Evolutionary conservation across 2,329 filamentous ascomycete genomes (phyloP).

Genomic region (Penicillium crustosum): DNA sequence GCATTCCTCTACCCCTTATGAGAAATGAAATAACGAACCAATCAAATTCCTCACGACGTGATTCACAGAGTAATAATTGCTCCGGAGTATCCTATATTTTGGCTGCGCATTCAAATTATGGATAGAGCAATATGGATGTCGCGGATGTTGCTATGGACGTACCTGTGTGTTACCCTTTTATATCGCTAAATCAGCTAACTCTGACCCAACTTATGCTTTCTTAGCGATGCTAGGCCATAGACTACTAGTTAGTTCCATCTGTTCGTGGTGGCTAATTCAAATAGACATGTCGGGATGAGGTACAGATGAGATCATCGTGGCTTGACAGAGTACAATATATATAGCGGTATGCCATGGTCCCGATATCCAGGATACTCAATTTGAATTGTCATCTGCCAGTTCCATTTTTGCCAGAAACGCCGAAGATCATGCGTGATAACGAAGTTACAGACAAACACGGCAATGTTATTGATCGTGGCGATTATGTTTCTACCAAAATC

Average conservation of each 20-base stretch:
- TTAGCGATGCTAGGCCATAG: neutral
- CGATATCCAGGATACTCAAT: neutral
- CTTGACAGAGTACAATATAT: neutral
- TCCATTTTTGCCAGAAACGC: neutral
- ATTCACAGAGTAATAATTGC: too few relatives aligned
- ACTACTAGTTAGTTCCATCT: neutral
- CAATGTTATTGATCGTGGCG: neutral
- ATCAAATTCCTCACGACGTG: too few relatives aligned
- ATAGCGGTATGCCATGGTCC: neutral
- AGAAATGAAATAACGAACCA: too few relatives aligned
- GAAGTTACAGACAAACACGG: neutral
- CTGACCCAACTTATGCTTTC: neutral
- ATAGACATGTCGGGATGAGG: neutral
- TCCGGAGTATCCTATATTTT: too few relatives aligned
- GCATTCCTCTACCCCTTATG: too few relatives aligned
- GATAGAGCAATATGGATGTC: too few relatives aligned
- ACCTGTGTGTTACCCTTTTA: too few relatives aligned
- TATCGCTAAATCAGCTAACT: too few relatives aligned
- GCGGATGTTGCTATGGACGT: too few relatives aligned
- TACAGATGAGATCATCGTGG: neutral
- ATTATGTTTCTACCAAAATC: neutral
- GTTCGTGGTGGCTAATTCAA: neutral
- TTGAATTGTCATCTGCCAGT: neutral
- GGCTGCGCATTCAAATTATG: too few relatives aligned
- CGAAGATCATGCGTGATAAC: neutral